phyloP scores from a whole-genome alignment of 2,329 filamentous ascomycete genomes.

The Nannizziopsis barbatae region DNA sequence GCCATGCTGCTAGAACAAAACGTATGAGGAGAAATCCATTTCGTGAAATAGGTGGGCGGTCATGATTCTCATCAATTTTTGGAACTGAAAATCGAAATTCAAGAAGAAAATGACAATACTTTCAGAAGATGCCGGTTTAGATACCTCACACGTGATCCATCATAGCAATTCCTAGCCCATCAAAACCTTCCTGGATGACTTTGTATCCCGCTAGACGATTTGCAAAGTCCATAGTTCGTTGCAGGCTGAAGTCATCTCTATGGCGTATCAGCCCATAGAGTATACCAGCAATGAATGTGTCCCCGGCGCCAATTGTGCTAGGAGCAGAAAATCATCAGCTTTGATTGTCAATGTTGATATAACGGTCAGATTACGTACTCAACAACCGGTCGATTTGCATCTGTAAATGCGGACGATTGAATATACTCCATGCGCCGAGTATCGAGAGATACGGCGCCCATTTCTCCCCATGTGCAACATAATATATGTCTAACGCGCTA shows the following conservation, averaged over 20 bases:
- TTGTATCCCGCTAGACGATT: conserved; percentile 58
- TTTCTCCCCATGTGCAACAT: conserved; percentile 50
- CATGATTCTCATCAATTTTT: too few species aligned
- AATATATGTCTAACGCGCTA: conserved; percentile 33
- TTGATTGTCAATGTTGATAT: background rate
- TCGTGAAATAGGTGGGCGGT: too few species aligned
- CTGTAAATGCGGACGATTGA: conserved; percentile 37
- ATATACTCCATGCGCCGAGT: conserved; percentile 26
- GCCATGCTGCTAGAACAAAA: too few species aligned
- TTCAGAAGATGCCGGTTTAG: background rate
- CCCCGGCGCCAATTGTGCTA: conserved; percentile 61
- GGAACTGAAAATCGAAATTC: background rate
- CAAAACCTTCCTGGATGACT: conserved; percentile 56
- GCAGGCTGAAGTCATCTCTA: conserved; percentile 39
- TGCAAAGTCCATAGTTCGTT: conserved; percentile 47
- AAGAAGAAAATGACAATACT: background rate
- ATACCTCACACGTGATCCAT: background rate
- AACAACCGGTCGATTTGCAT: conserved; percentile 37
- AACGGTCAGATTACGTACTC: conserved; percentile 43
- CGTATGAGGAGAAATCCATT: too few species aligned
- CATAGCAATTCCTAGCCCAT: conserved; percentile 35
- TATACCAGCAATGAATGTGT: conserved; percentile 64
- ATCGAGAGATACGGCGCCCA: conserved; percentile 41
- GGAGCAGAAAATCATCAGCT: conserved; percentile 13
- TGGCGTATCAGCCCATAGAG: conserved; percentile 48